Percentiles rank a stretch among this genome's conserved stretches.
phyloP scores from a whole-genome alignment of 345 rosid species.

The Diplotaxis tenuifolia region DNA sequence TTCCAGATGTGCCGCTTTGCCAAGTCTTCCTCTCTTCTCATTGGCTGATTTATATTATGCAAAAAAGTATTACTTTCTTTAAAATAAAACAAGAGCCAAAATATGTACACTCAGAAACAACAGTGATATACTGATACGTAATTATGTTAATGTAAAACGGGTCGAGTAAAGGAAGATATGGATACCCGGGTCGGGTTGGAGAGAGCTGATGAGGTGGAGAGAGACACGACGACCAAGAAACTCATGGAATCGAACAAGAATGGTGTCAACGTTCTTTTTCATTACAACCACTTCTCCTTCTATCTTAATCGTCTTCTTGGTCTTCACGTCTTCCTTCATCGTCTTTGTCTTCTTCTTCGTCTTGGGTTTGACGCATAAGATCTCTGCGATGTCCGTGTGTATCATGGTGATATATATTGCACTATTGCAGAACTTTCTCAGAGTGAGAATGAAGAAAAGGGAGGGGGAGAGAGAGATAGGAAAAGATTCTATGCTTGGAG shows the following conservation, averaged over 20 bases:
- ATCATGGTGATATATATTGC: slow-evolving; percentile 37
- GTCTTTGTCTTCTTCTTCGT: slow-evolving; percentile 1
- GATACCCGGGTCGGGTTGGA: slow-evolving; percentile 57
- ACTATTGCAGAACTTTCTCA: slow-evolving; percentile 24
- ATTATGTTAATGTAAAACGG: slow-evolving; percentile 4
- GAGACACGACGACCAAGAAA: slow-evolving; percentile 63
- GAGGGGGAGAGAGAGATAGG: neutral
- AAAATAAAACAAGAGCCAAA: neutral
- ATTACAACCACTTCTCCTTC: slow-evolving; percentile 57
- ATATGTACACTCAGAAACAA: neutral
- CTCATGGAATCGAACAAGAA: slow-evolving; percentile 65
- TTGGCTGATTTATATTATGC: slow-evolving; percentile 33
- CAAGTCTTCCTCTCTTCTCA: slow-evolving; percentile 48
- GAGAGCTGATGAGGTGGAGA: slow-evolving; percentile 60
- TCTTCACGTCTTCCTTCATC: slow-evolving; percentile 23
- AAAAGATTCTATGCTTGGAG: slow-evolving; percentile 26
- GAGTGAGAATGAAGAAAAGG: slow-evolving; percentile 29
- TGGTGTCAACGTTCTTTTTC: slow-evolving; percentile 67
- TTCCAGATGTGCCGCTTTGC: slow-evolving; percentile 64
- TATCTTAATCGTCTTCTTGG: slow-evolving; percentile 37
- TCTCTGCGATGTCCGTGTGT: slow-evolving; percentile 36
- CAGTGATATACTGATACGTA: neutral
- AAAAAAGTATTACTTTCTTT: neutral
- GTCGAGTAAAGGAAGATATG: neutral
- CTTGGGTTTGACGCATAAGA: slow-evolving; percentile 40